Percentiles rank a stretch among this genome's conserved stretches.
Evolutionary conservation across 2,329 filamentous ascomycete genomes (phyloP).

Genomic region (Nigrospora sphaerica): DNA sequence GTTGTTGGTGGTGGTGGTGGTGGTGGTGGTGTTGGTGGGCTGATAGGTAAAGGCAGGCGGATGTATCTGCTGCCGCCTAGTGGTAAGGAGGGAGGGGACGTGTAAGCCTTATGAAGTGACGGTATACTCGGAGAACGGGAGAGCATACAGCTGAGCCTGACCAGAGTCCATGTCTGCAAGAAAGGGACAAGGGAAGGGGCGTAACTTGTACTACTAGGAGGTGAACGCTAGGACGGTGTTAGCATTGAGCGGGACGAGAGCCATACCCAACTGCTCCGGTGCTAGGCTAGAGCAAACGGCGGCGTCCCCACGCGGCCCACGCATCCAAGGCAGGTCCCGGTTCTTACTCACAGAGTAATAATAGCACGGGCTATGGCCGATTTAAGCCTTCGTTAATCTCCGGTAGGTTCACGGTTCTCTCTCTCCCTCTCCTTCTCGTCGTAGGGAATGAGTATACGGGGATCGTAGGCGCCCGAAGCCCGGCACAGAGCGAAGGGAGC

Average conservation of each 20-base stretch:
- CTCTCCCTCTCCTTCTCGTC: slow-evolving; percentile 3
- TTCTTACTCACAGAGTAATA: slow-evolving; percentile 32
- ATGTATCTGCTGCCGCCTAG: slow-evolving; percentile 40
- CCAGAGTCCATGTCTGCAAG: slow-evolving; percentile 39
- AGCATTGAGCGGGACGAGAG: slow-evolving; percentile 29
- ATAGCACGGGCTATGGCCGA: slow-evolving; percentile 24
- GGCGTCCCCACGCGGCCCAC: slow-evolving; percentile 20
- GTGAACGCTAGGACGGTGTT: slow-evolving; percentile 28
- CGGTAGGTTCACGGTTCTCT: slow-evolving; percentile 21
- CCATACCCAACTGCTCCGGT: slow-evolving; percentile 17
- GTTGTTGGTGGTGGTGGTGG: slow-evolving; percentile 23
- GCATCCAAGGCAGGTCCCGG: slow-evolving; percentile 28
- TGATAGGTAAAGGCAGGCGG: slow-evolving; percentile 42
- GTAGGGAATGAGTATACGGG: not conserved
- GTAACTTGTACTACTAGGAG: slow-evolving; percentile 26
- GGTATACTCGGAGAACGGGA: slow-evolving; percentile 11
- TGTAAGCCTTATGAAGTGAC: slow-evolving; percentile 25
- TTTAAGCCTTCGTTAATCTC: slow-evolving; percentile 20
- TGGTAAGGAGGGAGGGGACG: slow-evolving; percentile 2
- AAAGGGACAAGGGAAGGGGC: slow-evolving; percentile 25
- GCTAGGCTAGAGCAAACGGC: slow-evolving; percentile 13
- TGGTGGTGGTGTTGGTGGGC: slow-evolving; percentile 11
- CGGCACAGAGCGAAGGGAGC: slow-evolving; percentile 7
- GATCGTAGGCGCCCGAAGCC: slow-evolving; percentile 3
- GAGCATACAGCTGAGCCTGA: slow-evolving; percentile 45